Conservation (phyloP, 1,284 basidiomycete genomes). For the Heterobasidion annosum region DNA sequence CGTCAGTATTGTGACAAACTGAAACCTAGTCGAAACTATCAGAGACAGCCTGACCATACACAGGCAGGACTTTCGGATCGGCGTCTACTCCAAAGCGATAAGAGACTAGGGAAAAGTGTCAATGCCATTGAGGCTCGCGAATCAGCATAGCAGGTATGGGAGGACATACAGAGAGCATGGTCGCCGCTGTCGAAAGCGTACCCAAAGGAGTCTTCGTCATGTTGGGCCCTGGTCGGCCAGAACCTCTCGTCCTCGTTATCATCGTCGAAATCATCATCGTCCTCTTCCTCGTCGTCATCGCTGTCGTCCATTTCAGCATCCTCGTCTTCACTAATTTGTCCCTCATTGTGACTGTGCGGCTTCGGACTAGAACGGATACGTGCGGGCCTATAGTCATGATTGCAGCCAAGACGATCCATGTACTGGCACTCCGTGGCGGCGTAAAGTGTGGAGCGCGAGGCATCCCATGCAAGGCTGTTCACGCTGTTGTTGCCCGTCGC, state of each 20-base stretch:
- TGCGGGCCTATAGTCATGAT: neutral
- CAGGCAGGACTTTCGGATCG: neutral
- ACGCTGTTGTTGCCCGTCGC: neutral
- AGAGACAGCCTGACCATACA: neutral
- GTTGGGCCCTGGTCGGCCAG: neutral
- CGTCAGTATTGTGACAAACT: too few species aligned
- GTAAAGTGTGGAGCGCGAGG: neutral
- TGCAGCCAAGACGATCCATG: neutral
- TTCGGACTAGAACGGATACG: too few species aligned
- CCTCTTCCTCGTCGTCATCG: neutral
- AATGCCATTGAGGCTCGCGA: neutral
- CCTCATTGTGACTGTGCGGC: too few species aligned
- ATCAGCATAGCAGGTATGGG: neutral
- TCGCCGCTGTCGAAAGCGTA: neutral
- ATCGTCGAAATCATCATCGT: neutral
- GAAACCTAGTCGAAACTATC: too few species aligned
- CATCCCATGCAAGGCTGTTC: neutral
- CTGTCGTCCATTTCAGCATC: neutral
- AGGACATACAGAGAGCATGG: neutral
- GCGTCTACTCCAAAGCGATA: neutral
- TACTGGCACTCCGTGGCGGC: neutral
- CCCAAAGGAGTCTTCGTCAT: neutral
- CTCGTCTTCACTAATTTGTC: neutral
- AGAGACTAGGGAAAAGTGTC: neutral
- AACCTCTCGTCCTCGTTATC: neutral